Base-by-base conservation (phyloP, 1,284 basidiomycete genomes). In the Puccinia brachypodii region DNA sequence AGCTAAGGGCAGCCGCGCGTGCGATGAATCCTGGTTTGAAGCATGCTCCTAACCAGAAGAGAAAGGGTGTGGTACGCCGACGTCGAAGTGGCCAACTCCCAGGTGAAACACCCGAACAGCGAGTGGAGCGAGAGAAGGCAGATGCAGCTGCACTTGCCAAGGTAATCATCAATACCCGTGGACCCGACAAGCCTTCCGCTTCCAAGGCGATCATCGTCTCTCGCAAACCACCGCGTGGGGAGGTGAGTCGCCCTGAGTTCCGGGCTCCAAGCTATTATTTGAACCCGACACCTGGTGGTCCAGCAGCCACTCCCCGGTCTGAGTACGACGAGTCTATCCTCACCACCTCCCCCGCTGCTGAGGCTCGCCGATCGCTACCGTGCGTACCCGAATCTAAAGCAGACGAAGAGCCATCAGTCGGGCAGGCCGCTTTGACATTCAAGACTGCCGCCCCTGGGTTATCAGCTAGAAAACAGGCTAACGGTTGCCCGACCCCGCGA, bases 91-190 rank as follows among this genome's bases (percentile, higher is more conserved):
- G 80, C n/a, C 72, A 81, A 69, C 80, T 81, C 14, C 80, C 80
- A 31, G 80, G 80, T 8, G 80, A 81, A 60, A 81, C 80, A 28
- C 80, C 80, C 73, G 73, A 76, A 53, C 62, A 76, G 50, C 72
- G 73, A 71, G 80, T 60, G 8, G 36, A 75, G 36, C 42, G 80
- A 33, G 80, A 81, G 38, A 76, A 75, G 66, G 80, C 80, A 13
- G 16, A 53, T 22, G 80, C 80, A 14, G 73, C 60, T 31, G 80
- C 72, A 11, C 47, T 81, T 33, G 80, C 80, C 22, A 53, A 76
- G 22, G 72, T 76, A 16, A 75, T 81, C 47, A 75, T 81, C 33
- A 60, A 74, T 28, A n/a, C 80, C 14, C 42, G 73, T 19, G 80
- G 80, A 25, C 25, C 58, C 2, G 50, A 22, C 8, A 33, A 25